Evolutionary conservation across 2,329 filamentous ascomycete species (phyloP), one percentile per base, ranked within the genome.

Genomic region (Penicillium janthinellum): DNA sequence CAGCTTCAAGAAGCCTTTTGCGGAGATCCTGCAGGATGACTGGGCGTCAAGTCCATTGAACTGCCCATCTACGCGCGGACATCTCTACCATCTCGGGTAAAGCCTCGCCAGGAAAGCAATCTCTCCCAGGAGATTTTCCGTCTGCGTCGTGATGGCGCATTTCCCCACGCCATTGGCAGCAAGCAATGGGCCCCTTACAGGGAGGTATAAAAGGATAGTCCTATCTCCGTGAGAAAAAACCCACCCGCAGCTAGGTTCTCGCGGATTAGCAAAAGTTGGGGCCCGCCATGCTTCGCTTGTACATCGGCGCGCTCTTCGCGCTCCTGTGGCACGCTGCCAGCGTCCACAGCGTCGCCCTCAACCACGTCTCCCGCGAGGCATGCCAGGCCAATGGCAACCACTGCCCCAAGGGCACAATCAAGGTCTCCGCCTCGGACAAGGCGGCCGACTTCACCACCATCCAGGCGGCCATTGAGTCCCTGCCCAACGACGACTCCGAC

Each of bases 401-500:
- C 39, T 75, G 73, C 35, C 71, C 72, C 1, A n/a, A 61, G 8
- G 66, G 66, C 25, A 74, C 71, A 11, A 56, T 74, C 31, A 45
- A 71, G 22, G 73, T 75, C 51, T 71, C 70, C 12, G 62, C 65
- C 22, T 59, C 61, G 3, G 56, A 72, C 22, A 52, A 60, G 2
- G 51, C 54, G 2, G 66, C 70, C 15, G 31, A 71, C n/a, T 73
- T 69, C 65, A 70, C 67, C 3, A 80, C 74, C 12, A 74, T 84
- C 37, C 82, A 84, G 70, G 77, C 76, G 2, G 82, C 82, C 20
- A 76, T 84, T 37, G 68, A 77, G 11, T 79, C 79, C 45, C 70
- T 83, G 4, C 79, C 79, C 0, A 71, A 79, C 51, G 74, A 83
- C 65, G 78, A 76, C 15, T 74, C 74, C 5, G 69, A 81, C 0